These are phyloP conservation scores for Parietichytrium sp. DNA, from an alignment of 108 stramenopile genomes.

Conservation along the genomic window DNA sequence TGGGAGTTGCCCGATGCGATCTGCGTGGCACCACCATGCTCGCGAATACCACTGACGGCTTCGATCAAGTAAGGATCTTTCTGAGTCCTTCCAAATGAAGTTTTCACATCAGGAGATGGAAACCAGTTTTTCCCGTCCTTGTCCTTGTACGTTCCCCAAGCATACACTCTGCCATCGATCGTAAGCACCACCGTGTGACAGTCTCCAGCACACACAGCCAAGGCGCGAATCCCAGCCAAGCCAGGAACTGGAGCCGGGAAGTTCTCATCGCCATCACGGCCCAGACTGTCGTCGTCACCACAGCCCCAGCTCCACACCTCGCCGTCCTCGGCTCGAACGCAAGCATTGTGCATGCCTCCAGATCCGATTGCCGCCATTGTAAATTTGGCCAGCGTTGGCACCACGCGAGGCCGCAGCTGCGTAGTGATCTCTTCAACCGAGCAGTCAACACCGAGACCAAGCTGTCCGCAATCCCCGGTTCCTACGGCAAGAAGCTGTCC, in stretches of 20 bases:
- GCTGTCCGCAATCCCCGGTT: constrained; percentile 27
- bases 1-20: constrained; percentile 38
- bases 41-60: constrained; percentile 1
- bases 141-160: constrained; percentile 63
- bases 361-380: background rate
- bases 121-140: constrained; percentile 52
- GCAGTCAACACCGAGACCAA: constrained; percentile 28
- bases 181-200: background rate
- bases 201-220: background rate
- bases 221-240: background rate
- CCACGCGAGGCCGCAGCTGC: background rate
- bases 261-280: constrained; percentile 25
- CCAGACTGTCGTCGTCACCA: constrained; percentile 6
- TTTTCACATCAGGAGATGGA: background rate
- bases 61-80: constrained; percentile 39
- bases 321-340: background rate
- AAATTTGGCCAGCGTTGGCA: background rate
- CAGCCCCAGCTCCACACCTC: constrained; percentile 22
- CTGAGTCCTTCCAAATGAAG: constrained; percentile 43
- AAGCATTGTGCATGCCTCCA: constrained; percentile 31
- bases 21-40: constrained; percentile 11
- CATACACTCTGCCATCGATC: background rate
- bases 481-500: background rate
- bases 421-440: constrained; percentile 1
- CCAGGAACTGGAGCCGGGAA: background rate